Evolutionary conservation across 352 stramenopile species (phyloP).

Genomic region (Thalassiosira exigua): DNA sequence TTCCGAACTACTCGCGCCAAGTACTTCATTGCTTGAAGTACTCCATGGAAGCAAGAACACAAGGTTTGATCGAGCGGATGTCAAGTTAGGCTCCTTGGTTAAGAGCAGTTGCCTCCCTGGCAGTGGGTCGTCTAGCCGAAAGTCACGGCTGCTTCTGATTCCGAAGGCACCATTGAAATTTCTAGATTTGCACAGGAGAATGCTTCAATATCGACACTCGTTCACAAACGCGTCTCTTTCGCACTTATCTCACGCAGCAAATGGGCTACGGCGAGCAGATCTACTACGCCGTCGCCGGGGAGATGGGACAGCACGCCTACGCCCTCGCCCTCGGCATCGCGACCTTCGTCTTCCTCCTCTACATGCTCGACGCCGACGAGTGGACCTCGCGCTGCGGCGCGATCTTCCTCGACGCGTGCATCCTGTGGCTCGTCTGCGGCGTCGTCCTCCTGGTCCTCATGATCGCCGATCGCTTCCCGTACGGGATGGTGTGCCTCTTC

Average conservation of each 20-base stretch:
- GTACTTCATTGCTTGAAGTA: too few relatives aligned
- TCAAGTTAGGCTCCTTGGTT: too few relatives aligned
- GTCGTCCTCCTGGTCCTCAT: slow-evolving; percentile 52
- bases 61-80: too few relatives aligned
- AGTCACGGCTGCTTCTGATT: too few relatives aligned
- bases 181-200: too few relatives aligned
- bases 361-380: slow-evolving; percentile 64
- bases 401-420: slow-evolving; percentile 26
- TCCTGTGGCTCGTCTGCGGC: slow-evolving; percentile 33
- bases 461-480: slow-evolving; percentile 49
- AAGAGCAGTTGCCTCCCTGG: too few relatives aligned
- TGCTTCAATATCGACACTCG: too few relatives aligned
- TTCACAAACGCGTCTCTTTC: too few relatives aligned
- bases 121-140: too few relatives aligned
- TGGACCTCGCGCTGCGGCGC: slow-evolving; percentile 44
- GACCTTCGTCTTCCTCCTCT: slow-evolving; percentile 51
- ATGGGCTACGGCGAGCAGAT: slow-evolving; percentile 57
- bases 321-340: slow-evolving; percentile 18
- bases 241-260: slow-evolving; percentile 31
- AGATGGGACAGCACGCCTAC: slow-evolving; percentile 36
- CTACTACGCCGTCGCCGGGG: slow-evolving; percentile 51
- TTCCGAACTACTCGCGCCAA: too few relatives aligned
- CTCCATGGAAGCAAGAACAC: too few relatives aligned
- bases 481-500: slow-evolving; percentile 65
- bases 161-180: too few relatives aligned